Conservation (phyloP, 2,329 filamentous ascomycete genomes). For the Colletotrichum brevisporum region DNA sequence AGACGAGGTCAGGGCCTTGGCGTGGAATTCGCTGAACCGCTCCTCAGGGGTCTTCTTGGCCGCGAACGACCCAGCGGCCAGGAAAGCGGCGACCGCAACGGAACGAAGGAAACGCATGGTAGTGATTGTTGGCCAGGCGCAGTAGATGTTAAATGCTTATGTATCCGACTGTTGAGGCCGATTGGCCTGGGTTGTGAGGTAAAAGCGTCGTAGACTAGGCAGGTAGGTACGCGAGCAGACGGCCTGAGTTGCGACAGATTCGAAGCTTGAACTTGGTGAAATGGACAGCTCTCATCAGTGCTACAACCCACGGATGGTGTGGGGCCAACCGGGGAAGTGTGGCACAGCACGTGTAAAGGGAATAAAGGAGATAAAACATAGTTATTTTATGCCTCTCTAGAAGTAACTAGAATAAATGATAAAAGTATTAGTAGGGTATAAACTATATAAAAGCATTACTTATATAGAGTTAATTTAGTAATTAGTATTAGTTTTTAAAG, state of each 20-base stretch:
- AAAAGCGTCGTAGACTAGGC: slow-evolving; percentile 13
- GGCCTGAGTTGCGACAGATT: background rate
- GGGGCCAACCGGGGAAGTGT: background rate
- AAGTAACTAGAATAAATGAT: background rate
- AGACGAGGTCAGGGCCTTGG: slow-evolving; percentile 74
- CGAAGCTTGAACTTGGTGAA: too few relatives aligned
- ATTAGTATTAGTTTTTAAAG: background rate
- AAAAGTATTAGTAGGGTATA: background rate
- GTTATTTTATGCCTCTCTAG: too few relatives aligned
- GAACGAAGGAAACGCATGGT: slow-evolving; percentile 79
- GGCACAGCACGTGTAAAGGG: too few relatives aligned
- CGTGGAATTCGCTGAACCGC: slow-evolving; percentile 79
- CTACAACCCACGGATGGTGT: background rate
- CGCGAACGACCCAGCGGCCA: slow-evolving; percentile 72
- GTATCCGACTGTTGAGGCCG: slow-evolving; percentile 9
- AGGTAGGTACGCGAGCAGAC: slow-evolving; percentile 16
- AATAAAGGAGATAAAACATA: too few relatives aligned
- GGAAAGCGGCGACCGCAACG: slow-evolving; percentile 74
- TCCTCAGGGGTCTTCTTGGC: slow-evolving; percentile 75
- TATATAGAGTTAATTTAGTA: background rate
- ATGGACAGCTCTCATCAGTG: slow-evolving; percentile 37
- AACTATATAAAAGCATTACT: background rate
- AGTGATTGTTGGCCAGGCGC: slow-evolving; percentile 38
- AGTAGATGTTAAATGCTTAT: slow-evolving; percentile 2
- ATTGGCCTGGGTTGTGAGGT: slow-evolving; percentile 41